These are phyloP conservation scores for Decorospora gaudefroyi DNA, from an alignment of 2,329 filamentous ascomycete genomes.

Conservation along the genomic window DNA sequence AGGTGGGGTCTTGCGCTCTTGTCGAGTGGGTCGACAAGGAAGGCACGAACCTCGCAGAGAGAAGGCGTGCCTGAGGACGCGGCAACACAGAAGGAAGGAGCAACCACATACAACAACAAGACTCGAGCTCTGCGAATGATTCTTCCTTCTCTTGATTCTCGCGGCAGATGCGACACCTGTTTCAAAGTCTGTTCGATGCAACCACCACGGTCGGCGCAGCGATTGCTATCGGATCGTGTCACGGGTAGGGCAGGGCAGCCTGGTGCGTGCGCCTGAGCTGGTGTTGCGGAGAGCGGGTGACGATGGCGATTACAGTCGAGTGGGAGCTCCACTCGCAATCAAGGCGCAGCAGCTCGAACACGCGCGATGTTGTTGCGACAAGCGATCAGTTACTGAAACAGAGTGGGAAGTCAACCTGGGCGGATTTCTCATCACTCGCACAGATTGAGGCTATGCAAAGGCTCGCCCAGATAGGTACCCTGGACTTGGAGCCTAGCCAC, in stretches of 20 bases:
- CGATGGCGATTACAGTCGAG: constrained; percentile 18
- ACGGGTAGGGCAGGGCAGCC: constrained; percentile 27
- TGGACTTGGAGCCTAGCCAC: constrained; percentile 30
- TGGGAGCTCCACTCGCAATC: constrained; percentile 24
- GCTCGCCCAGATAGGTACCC: constrained; percentile 17
- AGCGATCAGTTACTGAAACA: constrained; percentile 25
- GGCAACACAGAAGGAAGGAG: constrained; percentile 28
- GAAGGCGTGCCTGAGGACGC: constrained; percentile 28
- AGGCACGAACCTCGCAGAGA: constrained; percentile 11
- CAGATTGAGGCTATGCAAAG: constrained; percentile 36
- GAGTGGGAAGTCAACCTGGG: constrained; percentile 26
- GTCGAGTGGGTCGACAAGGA: constrained; percentile 14
- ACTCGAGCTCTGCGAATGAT: constrained; percentile 26
- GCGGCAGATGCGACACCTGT: constrained; percentile 29
- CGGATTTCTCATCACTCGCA: constrained; percentile 11
- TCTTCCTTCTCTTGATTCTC: constrained; percentile 16
- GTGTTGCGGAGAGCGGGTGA: constrained; percentile 21
- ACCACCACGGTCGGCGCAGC: constrained; percentile 11
- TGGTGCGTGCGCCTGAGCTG: constrained; percentile 30
- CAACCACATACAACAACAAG: constrained; percentile 45
- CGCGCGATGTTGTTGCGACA: constrained; percentile 24
- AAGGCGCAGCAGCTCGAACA: constrained; percentile 30
- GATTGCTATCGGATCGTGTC: constrained; percentile 20
- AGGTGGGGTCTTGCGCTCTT: constrained; percentile 7
- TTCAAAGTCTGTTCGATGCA: constrained; percentile 13